Evolutionary conservation across 768 basidiomycete species (phyloP).

Genomic region (Suillus occidentalis): DNA sequence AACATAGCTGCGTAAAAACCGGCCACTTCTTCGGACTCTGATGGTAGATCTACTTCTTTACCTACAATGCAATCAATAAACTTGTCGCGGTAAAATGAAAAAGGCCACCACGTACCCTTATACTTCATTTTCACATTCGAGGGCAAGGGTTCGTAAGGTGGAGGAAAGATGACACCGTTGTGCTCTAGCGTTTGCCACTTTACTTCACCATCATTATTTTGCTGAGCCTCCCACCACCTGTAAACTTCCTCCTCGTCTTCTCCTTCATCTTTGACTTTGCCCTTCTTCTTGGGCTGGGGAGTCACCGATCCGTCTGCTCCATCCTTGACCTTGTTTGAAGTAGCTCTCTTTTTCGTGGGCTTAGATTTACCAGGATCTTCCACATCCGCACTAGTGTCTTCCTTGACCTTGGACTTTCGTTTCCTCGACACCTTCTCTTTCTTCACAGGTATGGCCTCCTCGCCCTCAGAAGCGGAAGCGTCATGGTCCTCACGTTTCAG

Average conservation of each 20-base stretch:
- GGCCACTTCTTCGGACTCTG: conserved; percentile 93
- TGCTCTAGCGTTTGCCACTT: conserved; percentile 98
- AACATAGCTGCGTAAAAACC: conserved; percentile 93
- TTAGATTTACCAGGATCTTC: conserved; percentile 50
- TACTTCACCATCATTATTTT: conserved; percentile 69
- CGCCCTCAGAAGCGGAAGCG: conserved; percentile 34
- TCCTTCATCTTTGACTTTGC: conserved; percentile 55
- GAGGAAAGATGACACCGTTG: conserved; percentile 93
- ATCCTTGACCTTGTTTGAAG: conserved; percentile 55
- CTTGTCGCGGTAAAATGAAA: conserved; percentile 2
- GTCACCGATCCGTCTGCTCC: conserved; percentile 48
- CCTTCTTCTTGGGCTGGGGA: conserved; percentile 51
- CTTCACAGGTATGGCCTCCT: conserved; percentile 28
- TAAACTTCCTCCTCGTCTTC: conserved; percentile 74
- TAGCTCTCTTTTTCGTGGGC: conserved; percentile 45
- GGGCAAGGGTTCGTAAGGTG: conserved; percentile 87
- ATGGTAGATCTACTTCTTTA: conserved; percentile 73
- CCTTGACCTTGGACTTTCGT: conserved; percentile 44
- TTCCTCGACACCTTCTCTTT: conserved; percentile 33
- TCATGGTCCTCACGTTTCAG: conserved; percentile 48
- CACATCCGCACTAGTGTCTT: conserved; percentile 50
- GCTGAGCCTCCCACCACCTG: conserved; percentile 83
- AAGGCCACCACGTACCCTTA: conserved; percentile 58
- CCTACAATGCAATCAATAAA: conserved; percentile 47
- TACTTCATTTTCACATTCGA: conserved; percentile 90